Percentiles rank a stretch among this genome's conserved stretches.
Evolutionary conservation across 2,329 filamentous ascomycete species (phyloP).

Genomic region (Lachnellula subtilissima): DNA sequence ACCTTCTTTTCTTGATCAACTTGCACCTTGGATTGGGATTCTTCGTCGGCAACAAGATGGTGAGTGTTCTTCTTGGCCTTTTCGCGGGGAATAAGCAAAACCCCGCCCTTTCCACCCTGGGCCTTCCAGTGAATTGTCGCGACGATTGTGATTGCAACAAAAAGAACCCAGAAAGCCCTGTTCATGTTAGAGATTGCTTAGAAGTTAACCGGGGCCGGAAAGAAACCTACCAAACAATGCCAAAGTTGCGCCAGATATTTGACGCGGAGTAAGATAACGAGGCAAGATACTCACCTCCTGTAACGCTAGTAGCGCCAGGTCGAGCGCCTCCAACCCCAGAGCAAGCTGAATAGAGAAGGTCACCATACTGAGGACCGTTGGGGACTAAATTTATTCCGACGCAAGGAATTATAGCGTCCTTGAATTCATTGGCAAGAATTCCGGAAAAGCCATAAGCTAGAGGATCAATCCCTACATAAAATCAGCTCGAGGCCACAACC

Average conservation of each 20-base stretch:
- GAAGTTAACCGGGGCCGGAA: not conserved
- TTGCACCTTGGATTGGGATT: slow-evolving; percentile 32
- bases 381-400: slow-evolving; percentile 47
- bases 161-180: slow-evolving; percentile 55
- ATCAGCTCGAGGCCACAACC: not conserved
- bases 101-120: slow-evolving; percentile 46
- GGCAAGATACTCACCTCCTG: slow-evolving; percentile 52
- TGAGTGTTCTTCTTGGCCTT: slow-evolving; percentile 40
- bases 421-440: slow-evolving; percentile 67
- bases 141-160: slow-evolving; percentile 52
- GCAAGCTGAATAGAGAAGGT: slow-evolving; percentile 45
- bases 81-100: slow-evolving; percentile 59
- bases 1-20: slow-evolving; percentile 9
- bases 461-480: slow-evolving; percentile 65
- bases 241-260: slow-evolving; percentile 57
- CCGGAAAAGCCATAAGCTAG: slow-evolving; percentile 67
- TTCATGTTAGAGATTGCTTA: not conserved
- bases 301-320: slow-evolving; percentile 45
- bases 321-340: slow-evolving; percentile 53
- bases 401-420: slow-evolving; percentile 49
- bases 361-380: slow-evolving; percentile 42
- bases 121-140: slow-evolving; percentile 54
- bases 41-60: slow-evolving; percentile 42
- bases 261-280: slow-evolving; percentile 49
- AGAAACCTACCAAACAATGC: slow-evolving; percentile 45